Base-by-base conservation (phyloP, 768 basidiomycete species). In the Phlebiopsis gigantea region DNA sequence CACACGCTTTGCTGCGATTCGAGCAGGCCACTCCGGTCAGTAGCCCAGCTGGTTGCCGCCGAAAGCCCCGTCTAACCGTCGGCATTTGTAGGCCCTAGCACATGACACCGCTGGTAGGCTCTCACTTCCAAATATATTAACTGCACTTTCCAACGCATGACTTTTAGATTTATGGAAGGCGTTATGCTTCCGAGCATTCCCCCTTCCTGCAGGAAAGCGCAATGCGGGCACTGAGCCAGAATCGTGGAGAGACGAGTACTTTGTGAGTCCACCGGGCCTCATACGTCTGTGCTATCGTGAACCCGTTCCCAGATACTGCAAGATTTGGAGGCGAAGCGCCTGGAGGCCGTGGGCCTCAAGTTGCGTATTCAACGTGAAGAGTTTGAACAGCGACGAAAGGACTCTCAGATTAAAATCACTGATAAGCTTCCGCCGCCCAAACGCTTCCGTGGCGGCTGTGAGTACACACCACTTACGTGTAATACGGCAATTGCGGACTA, bases 361-460 rank as follows among this genome's bases (percentile, higher is more conserved):
- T 75, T 92, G 61, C 83, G 87, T 59, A 79, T 70, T 46, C 82
- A 85, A 63, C 82, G 88, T 19, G 76, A 81, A 64, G 83, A 86
- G 67, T 85, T 79, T 10, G 87, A 85, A 34, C 83, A 86, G 66
- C 84, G 83, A 60, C 90, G 87, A 75, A 88, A 79, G 69, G 87
- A 87, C 69, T 78, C 83, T 57, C 84, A 87, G 69, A 80, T 93
- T 57, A 90, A 89, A 68, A 63, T 84, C 52, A 91, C 87, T 17
- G 87, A 88, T 69, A 79, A 74, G 60, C 61, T 87, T 14, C 88
- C 87, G 25, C 84, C 82, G 21, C 62, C 77, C 26, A 90, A 89
- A 71, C 85, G 88, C 50, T 63, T 76, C 30, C 81, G 73, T 65
- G 42, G 46, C 42, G 64, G 73, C 65, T 88, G 86, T 87, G 70